Conservation (phyloP, 371 early-diverging fungal species). For the Apophysomyces trapeziformis region DNA sequence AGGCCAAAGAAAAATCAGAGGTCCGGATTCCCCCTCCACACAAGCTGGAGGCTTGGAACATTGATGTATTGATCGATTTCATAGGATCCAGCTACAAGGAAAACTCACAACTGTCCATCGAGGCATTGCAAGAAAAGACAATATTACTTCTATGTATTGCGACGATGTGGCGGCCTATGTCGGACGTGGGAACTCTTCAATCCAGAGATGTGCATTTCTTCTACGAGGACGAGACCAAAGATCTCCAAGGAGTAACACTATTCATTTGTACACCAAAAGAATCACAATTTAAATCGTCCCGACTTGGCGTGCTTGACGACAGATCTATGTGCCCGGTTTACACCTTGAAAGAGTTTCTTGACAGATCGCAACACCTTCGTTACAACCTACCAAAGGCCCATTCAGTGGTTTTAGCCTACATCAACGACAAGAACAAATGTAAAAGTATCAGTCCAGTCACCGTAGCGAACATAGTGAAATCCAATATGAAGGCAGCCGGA, state of each 20-base stretch:
- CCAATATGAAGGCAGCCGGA: not conserved
- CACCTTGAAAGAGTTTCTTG: slow-evolving; percentile 12
- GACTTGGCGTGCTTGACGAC: slow-evolving; percentile 7
- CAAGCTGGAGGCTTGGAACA: not conserved
- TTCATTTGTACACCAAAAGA: slow-evolving; percentile 22
- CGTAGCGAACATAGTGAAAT: slow-evolving; percentile 10
- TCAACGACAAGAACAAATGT: not conserved
- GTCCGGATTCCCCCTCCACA: not conserved
- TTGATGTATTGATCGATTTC: not conserved
- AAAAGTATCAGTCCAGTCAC: not conserved
- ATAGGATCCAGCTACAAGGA: not conserved
- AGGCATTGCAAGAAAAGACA: slow-evolving; percentile 21
- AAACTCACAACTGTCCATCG: not conserved
- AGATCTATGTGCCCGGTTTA: slow-evolving; percentile 8
- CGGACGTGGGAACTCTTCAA: slow-evolving; percentile 24
- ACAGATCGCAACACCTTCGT: not conserved
- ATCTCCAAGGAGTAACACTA: not conserved
- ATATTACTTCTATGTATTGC: slow-evolving; percentile 16
- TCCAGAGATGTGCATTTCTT: slow-evolving; percentile 15
- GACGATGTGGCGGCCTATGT: slow-evolving; percentile 25
- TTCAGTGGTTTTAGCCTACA: not conserved
- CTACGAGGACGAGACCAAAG: not conserved
- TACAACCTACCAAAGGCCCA: not conserved
- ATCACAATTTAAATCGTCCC: slow-evolving; percentile 14
- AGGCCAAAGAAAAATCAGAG: not conserved